Percentiles rank a stretch among this genome's conserved stretches.
phyloP scores from a whole-genome alignment of 495 filamentous ascomycete genomes.

The Monascus purpureus region DNA sequence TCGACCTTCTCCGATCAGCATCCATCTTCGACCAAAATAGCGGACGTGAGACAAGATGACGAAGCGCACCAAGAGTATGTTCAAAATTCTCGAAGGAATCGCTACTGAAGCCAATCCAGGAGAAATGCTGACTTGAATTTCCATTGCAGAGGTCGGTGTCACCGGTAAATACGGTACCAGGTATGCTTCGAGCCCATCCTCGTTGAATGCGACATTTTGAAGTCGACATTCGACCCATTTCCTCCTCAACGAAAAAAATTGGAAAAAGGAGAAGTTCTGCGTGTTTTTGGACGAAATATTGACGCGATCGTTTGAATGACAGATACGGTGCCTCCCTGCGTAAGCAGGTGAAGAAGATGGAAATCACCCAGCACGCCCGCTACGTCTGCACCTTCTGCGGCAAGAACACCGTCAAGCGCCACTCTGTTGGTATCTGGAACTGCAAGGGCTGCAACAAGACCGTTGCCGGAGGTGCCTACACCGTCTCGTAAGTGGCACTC shows the following conservation, averaged over 20 bases:
- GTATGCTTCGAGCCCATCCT: slow-evolving; percentile 28
- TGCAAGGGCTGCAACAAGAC: slow-evolving; percentile 90
- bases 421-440: slow-evolving; percentile 90
- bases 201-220: slow-evolving; percentile 11
- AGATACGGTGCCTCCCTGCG: slow-evolving; percentile 99
- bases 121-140: slow-evolving; percentile 18
- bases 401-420: slow-evolving; percentile 84
- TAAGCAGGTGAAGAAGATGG: slow-evolving; percentile 99
- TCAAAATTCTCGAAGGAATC: background rate
- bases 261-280: background rate
- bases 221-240: slow-evolving; percentile 2
- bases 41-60: slow-evolving; percentile 59
- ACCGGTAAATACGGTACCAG: slow-evolving; percentile 59
- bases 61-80: slow-evolving; percentile 83
- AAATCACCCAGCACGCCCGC: slow-evolving; percentile 90
- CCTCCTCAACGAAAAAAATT: too few species aligned
- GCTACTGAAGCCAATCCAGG: slow-evolving; percentile 1
- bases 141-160: slow-evolving; percentile 63
- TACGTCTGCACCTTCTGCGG: slow-evolving; percentile 89
- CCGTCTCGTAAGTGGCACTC: slow-evolving; percentile 68
- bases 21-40: slow-evolving; percentile 32
- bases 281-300: slow-evolving; percentile 8
- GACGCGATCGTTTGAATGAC: slow-evolving; percentile 11
- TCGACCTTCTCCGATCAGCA: slow-evolving; percentile 28
- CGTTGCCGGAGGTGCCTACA: slow-evolving; percentile 92